Conservation (phyloP, 495 filamentous ascomycete genomes). For the Choiromyces venosus region DNA sequence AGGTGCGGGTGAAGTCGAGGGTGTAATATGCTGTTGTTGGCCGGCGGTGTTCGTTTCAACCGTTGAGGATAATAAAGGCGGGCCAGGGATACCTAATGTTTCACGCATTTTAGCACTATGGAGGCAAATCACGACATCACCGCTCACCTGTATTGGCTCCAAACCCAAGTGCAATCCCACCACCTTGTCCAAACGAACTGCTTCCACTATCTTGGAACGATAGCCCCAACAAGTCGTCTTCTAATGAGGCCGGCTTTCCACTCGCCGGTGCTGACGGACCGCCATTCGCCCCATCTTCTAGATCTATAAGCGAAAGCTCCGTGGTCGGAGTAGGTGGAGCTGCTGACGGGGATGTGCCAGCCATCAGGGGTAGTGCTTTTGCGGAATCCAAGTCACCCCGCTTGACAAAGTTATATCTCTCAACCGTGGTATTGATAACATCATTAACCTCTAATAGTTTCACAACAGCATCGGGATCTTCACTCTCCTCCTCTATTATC, state of each 20-base stretch:
- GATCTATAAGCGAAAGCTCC: conserved; percentile 89
- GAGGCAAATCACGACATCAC: conserved; percentile 11
- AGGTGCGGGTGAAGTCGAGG: conserved; percentile 50
- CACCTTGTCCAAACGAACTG: conserved; percentile 58
- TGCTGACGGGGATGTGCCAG: conserved; percentile 24
- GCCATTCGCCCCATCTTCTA: conserved; percentile 63
- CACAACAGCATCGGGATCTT: conserved; percentile 89
- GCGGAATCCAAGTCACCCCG: conserved; percentile 88
- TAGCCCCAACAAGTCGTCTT: conserved; percentile 65
- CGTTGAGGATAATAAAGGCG: conserved; percentile 59
- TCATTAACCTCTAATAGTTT: conserved; percentile 97
- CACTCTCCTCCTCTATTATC: conserved; percentile 98
- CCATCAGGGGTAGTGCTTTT: conserved; percentile 41
- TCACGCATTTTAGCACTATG: conserved; percentile 18
- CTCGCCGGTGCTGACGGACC: conserved; percentile 43
- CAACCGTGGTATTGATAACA: conserved; percentile 93
- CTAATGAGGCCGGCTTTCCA: conserved; percentile 47
- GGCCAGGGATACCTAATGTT: conserved; percentile 55
- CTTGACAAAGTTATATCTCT: conserved; percentile 88
- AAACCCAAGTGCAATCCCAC: conserved; percentile 81
- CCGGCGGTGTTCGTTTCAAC: conserved; percentile 54
- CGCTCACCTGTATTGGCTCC: conserved; percentile 60
- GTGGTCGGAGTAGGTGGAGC: conserved; percentile 51
- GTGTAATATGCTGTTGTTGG: conserved; percentile 44
- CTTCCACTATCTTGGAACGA: conserved; percentile 55